These are phyloP conservation scores for Encephalitozoon cuniculi DNA, from an alignment of 371 early-diverging fungal species.

Conservation along the genomic window DNA sequence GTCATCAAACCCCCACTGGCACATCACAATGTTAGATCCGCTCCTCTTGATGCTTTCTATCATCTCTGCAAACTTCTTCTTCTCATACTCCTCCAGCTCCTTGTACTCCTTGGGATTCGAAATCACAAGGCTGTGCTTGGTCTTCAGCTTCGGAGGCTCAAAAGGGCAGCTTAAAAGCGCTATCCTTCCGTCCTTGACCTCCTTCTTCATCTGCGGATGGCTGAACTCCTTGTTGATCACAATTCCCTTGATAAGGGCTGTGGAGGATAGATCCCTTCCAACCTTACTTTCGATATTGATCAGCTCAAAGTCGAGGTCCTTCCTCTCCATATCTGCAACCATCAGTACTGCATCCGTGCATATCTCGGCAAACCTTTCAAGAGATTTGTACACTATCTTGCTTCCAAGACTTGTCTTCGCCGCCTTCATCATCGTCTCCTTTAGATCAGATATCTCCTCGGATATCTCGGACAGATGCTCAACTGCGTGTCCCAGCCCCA, in stretches of 20 bases:
- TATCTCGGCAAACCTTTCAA: slow-evolving; percentile 65
- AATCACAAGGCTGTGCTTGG: slow-evolving; percentile 96
- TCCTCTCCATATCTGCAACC: slow-evolving; percentile 90
- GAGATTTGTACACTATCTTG: slow-evolving; percentile 85
- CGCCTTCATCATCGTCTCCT: slow-evolving; percentile 69
- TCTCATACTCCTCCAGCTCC: slow-evolving; percentile 84
- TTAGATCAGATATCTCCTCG: slow-evolving; percentile 64
- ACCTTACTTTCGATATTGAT: slow-evolving; percentile 96
- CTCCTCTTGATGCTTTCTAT: slow-evolving; percentile 84
- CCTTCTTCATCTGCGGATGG: slow-evolving; percentile 97
- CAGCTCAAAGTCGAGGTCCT: slow-evolving; percentile 97
- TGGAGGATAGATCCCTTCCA: slow-evolving; percentile 83
- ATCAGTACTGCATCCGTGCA: slow-evolving; percentile 91
- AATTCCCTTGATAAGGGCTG: slow-evolving; percentile 85
- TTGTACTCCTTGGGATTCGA: slow-evolving; percentile 89
- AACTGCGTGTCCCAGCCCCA: slow-evolving; percentile 81
- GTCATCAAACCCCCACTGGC: slow-evolving; percentile 99
- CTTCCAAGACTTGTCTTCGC: slow-evolving; percentile 91
- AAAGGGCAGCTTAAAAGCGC: slow-evolving; percentile 98
- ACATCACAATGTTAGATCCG: slow-evolving; percentile 91
- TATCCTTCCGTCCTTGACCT: slow-evolving; percentile 83
- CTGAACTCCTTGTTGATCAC: slow-evolving; percentile 97
- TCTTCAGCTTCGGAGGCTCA: slow-evolving; percentile 99
- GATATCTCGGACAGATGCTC: slow-evolving; percentile 77
- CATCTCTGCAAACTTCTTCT: slow-evolving; percentile 87